Evolutionary conservation across 2,329 filamentous ascomycete genomes (phyloP).

Genomic region (Arachnopeziza araneosa): DNA sequence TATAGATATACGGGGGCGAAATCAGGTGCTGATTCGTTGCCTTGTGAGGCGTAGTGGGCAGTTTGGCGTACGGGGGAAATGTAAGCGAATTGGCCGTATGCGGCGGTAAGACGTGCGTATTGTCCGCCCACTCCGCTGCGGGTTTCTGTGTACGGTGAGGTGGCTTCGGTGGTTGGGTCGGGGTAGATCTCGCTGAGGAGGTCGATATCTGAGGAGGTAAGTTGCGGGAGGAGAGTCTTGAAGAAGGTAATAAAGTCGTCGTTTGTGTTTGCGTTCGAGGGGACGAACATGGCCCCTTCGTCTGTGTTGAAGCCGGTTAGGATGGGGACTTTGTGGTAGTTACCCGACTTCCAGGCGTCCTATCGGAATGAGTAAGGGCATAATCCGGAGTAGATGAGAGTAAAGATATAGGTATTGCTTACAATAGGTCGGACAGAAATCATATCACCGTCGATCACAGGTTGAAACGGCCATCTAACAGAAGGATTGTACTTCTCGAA

Average conservation of each 20-base stretch:
- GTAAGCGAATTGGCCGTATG: constrained; percentile 61
- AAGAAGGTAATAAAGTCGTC: constrained; percentile 57
- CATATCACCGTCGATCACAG: constrained; percentile 56
- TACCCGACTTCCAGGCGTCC: constrained; percentile 47
- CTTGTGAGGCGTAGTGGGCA: constrained; percentile 37
- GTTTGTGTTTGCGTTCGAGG: constrained; percentile 40
- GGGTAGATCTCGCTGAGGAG: constrained; percentile 57
- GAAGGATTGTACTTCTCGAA: constrained; percentile 39
- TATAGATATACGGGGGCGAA: constrained; percentile 47
- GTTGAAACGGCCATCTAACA: constrained; percentile 61
- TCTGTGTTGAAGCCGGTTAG: constrained; percentile 67
- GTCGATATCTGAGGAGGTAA: constrained; percentile 46
- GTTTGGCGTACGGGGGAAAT: constrained; percentile 59
- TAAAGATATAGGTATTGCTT: background rate
- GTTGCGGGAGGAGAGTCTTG: constrained; percentile 50
- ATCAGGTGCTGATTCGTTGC: background rate
- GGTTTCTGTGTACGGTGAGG: constrained; percentile 37
- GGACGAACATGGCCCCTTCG: constrained; percentile 62
- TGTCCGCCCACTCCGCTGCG: constrained; percentile 42
- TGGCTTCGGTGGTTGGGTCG: constrained; percentile 41
- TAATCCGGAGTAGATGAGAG: background rate
- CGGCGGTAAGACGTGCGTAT: constrained; percentile 52
- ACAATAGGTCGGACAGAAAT: constrained; percentile 52
- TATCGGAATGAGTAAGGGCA: background rate
- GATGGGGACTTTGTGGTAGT: constrained; percentile 53